Evolutionary conservation across 257 asterid genomes (phyloP).

Genomic region (Nicotiana attenuata): DNA sequence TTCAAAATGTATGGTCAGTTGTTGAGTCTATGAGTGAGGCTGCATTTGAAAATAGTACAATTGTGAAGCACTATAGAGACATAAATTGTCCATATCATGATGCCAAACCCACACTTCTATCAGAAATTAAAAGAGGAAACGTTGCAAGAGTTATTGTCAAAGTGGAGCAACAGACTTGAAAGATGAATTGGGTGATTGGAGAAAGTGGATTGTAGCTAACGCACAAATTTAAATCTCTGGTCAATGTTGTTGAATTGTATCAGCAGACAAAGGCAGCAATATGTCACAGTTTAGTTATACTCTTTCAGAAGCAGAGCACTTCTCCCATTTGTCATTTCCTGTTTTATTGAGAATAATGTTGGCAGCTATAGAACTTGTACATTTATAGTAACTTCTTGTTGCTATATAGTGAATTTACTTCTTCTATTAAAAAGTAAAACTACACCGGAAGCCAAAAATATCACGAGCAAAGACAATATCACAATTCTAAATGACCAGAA

Average conservation of each 20-base stretch:
- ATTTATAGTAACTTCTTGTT: background rate
- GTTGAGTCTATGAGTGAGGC: too few species aligned
- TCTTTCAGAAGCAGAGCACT: background rate
- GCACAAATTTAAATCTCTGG: background rate
- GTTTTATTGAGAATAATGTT: background rate
- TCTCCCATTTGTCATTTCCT: background rate
- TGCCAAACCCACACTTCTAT: constrained; percentile 21
- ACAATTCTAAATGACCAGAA: background rate
- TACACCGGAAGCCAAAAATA: too few species aligned
- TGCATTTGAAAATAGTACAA: constrained; percentile 45
- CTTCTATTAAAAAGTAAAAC: background rate
- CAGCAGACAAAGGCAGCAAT: background rate
- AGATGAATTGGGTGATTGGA: background rate
- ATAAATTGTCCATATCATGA: constrained; percentile 69
- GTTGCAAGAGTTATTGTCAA: background rate
- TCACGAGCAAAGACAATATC: too few species aligned
- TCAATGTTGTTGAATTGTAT: background rate
- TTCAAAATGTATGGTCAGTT: too few species aligned
- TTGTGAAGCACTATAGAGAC: constrained; percentile 88
- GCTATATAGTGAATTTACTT: background rate
- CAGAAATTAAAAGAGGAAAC: background rate
- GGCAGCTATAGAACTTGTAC: background rate
- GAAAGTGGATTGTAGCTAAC: background rate
- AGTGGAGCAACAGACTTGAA: background rate
- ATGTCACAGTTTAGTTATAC: background rate